Evolutionary conservation across 1,284 basidiomycete genomes (phyloP).

Genomic region (Takashimella tepidaria): DNA sequence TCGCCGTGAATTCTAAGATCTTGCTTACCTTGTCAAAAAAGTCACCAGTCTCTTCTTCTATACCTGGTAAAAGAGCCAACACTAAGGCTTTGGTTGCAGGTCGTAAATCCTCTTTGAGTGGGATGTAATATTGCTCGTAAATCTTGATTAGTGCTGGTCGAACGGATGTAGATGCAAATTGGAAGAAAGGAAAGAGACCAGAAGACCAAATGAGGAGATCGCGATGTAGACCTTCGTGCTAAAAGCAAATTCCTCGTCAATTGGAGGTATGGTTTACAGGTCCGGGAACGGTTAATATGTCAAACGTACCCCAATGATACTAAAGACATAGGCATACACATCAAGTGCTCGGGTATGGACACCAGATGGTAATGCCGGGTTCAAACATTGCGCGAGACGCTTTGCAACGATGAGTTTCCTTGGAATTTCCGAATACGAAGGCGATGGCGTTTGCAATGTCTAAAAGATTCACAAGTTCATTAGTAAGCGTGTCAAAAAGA

Average conservation of each 20-base stretch:
- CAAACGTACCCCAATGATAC: slow-evolving; percentile 74
- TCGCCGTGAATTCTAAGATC: neutral
- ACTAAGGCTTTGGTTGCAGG: slow-evolving; percentile 92
- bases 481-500: neutral
- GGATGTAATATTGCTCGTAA: slow-evolving; percentile 85
- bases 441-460: slow-evolving; percentile 83
- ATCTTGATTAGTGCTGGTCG: slow-evolving; percentile 82
- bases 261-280: too few relatives aligned
- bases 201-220: slow-evolving; percentile 94
- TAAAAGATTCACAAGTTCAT: slow-evolving; percentile 38
- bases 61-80: slow-evolving; percentile 82
- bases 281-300: too few relatives aligned
- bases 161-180: slow-evolving; percentile 92
- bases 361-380: slow-evolving; percentile 91
- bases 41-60: slow-evolving; percentile 94
- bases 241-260: too few relatives aligned
- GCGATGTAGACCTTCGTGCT: slow-evolving; percentile 80
- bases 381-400: slow-evolving; percentile 91
- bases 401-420: slow-evolving; percentile 92
- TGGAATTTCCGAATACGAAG: slow-evolving; percentile 89
- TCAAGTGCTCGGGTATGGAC: slow-evolving; percentile 95
- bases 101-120: slow-evolving; percentile 72
- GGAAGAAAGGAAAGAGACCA: slow-evolving; percentile 96
- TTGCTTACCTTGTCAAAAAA: slow-evolving; percentile 81
- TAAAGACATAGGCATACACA: slow-evolving; percentile 87